Base-by-base conservation (phyloP, 108 stramenopile species). In the Pseudonitzschia multistriata region DNA sequence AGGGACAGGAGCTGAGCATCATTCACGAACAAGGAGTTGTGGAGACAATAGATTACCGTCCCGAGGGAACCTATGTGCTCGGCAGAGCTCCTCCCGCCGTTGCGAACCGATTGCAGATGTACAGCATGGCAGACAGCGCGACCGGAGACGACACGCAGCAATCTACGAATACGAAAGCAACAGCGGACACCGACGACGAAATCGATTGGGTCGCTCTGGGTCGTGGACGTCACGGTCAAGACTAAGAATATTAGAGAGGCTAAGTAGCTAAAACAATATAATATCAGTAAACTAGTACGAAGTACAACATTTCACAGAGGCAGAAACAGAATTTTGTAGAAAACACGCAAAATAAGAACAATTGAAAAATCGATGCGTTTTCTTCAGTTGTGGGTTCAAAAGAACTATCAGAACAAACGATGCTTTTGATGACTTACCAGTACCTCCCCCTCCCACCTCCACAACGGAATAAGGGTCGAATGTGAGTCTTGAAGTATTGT, bases 11-110 rank as follows among this genome's bases (percentile, higher is more conserved):
- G 50, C 60, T 94, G 50, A 90, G 88, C 79, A 48, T 78, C 45
- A 85, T 95, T 59, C 91, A 92, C 69, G 90, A 92, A 65, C 87
- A 91, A 55, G 91, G 91, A 10, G 76, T 78, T 33, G 87, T 95
- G 11, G 94, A 92, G 55, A 77, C 81, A 4, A 80, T 95, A 33
- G 94, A 92, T 40, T 92, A 95, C 60, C 76, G 82, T 49, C 77
- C 79, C 35, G 72, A 78, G 30, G 91, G 91, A 22, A 91, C 90
- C 2, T 90, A 88, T 71, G 79, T 92, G 5, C 47, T 81, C 35
- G 91, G 83, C 6, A 63, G 81, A 31, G 89, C 92, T 1, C 94
- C 94, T 4, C 61, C 63, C 27, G 71, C 94, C 0, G 30, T 92
- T 27, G 91, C 91, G 1, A 92, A 83, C 59, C 85, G 88, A 42